Conservation (phyloP, 225 moss, liverwort and hornwort genomes). For the Bryum argenteum region DNA sequence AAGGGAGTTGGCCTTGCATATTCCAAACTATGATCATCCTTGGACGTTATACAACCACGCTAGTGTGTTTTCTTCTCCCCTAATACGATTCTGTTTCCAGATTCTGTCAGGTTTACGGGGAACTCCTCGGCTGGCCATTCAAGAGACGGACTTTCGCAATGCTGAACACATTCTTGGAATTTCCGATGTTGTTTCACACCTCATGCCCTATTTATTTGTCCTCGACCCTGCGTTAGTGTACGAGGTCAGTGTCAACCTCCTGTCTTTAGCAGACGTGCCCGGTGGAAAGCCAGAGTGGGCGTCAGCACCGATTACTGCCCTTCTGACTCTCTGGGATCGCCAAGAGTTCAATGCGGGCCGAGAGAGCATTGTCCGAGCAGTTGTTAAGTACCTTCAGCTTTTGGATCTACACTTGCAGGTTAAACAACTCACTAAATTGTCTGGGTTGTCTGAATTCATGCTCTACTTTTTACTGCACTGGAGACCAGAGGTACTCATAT, state of each 20-base stretch:
- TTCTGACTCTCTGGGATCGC: conserved; percentile 91
- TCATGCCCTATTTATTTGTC: conserved; percentile 83
- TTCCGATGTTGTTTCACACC: conserved; percentile 91
- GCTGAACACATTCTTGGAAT: conserved; percentile 89
- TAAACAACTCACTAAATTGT: background rate
- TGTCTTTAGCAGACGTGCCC: conserved; percentile 91
- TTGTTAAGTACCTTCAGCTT: conserved; percentile 89
- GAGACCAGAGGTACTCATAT: conserved; percentile 23
- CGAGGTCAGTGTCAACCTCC: conserved; percentile 90
- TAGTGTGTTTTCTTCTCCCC: background rate
- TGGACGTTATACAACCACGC: conserved; percentile 9
- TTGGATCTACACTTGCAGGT: conserved; percentile 94
- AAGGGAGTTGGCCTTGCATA: conserved; percentile 16
- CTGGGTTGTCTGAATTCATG: conserved; percentile 1
- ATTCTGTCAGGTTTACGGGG: conserved; percentile 72
- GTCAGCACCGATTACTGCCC: conserved; percentile 86
- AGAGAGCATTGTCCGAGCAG: conserved; percentile 94
- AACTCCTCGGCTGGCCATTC: conserved; percentile 57
- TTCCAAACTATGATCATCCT: conserved; percentile 14
- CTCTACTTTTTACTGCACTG: conserved; percentile 23
- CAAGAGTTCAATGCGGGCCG: conserved; percentile 94
- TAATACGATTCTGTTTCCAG: conserved; percentile 43
- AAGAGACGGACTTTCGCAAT: conserved; percentile 72
- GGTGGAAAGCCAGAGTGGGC: conserved; percentile 99
- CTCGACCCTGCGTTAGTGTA: conserved; percentile 92